A percentile compares a stretch with the other conserved stretches of the same genome.
phyloP scores from a whole-genome alignment of 495 filamentous ascomycete species.

The Hyaloscypha hepaticicola region DNA sequence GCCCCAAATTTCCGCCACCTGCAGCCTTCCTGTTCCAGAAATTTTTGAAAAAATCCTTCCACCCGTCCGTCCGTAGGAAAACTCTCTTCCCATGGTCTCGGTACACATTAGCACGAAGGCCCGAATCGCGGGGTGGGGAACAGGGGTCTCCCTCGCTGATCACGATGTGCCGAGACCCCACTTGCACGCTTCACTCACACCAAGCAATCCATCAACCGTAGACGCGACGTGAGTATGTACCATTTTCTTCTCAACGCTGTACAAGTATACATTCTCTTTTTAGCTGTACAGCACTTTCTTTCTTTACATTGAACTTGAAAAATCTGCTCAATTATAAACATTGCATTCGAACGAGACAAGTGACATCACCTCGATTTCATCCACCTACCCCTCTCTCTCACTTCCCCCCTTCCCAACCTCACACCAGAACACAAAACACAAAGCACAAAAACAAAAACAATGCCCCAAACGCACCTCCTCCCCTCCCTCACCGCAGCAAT shows the following conservation, averaged over 20 bases:
- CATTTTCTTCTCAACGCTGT: not conserved
- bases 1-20: not conserved
- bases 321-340: too few species aligned
- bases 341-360: not conserved
- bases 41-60: not conserved
- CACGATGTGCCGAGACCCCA: not conserved
- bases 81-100: not conserved
- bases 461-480: constrained; percentile 46
- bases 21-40: not conserved
- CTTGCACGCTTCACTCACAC: not conserved
- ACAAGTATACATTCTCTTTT: too few species aligned
- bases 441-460: not conserved
- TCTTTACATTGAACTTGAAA: too few species aligned
- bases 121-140: constrained; percentile 15
- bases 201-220: not conserved
- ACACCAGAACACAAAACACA: not conserved
- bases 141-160: not conserved
- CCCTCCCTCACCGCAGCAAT: constrained; percentile 70
- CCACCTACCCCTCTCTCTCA: not conserved
- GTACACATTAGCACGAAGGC: not conserved
- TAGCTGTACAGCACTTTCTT: too few species aligned
- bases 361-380: not conserved
- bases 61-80: not conserved
- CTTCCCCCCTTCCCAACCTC: not conserved
- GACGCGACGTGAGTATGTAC: too few species aligned